Conservation (phyloP, 2,329 filamentous ascomycete species). For the Fusarium metavorans region DNA sequence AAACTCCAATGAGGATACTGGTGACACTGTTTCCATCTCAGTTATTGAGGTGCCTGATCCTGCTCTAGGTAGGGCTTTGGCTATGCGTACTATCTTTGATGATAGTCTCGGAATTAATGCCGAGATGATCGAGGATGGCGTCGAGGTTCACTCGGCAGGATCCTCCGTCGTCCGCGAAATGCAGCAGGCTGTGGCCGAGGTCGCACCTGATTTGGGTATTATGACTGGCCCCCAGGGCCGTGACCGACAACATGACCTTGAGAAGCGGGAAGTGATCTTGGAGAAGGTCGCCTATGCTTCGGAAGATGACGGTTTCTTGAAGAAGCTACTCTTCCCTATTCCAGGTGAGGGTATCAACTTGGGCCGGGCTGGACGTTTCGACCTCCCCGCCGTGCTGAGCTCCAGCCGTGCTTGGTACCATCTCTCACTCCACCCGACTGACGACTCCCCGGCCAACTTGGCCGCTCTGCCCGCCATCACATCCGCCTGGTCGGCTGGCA, state of each 20-base stretch:
- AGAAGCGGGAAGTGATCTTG: conserved; percentile 84
- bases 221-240: conserved; percentile 74
- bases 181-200: conserved; percentile 82
- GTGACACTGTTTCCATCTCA: conserved; percentile 89
- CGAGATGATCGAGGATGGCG: conserved; percentile 96
- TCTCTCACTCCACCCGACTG: conserved; percentile 89
- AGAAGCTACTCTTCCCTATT: conserved; percentile 83
- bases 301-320: conserved; percentile 85
- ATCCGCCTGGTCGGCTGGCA: conserved; percentile 93
- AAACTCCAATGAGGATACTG: conserved; percentile 76
- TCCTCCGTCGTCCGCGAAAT: conserved; percentile 89
- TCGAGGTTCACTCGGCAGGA: conserved; percentile 79
- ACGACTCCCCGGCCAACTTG: conserved; percentile 81
- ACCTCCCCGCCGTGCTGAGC: conserved; percentile 78
- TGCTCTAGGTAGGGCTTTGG: conserved; percentile 85
- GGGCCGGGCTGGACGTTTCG: conserved; percentile 82
- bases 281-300: conserved; percentile 88
- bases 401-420: conserved; percentile 97
- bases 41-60: conserved; percentile 87
- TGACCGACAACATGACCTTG: conserved; percentile 81
- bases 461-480: conserved; percentile 78
- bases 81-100: conserved; percentile 91
- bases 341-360: conserved; percentile 83
- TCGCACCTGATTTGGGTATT: conserved; percentile 83
- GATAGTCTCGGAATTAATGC: conserved; percentile 92